Evolutionary conservation across 306 rosid genomes (phyloP).

Genomic region (Acacia acuminata): DNA sequence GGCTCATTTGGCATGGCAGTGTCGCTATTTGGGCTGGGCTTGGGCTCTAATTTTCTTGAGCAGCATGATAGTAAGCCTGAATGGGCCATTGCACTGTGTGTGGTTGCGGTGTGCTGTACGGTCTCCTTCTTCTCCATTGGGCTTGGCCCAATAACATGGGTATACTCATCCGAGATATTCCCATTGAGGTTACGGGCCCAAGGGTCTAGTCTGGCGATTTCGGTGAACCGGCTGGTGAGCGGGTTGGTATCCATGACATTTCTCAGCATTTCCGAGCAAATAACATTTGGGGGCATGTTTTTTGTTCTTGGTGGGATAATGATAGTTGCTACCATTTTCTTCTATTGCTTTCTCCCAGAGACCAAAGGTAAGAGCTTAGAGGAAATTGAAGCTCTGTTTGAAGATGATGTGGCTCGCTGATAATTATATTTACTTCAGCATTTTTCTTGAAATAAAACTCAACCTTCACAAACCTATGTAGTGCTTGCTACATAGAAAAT

Average conservation of each 20-base stretch:
- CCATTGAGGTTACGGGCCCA: conserved; percentile 77
- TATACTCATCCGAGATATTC: conserved; percentile 74
- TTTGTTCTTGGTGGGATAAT: conserved; percentile 56
- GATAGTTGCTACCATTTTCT: conserved; percentile 60
- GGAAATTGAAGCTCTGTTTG: conserved; percentile 64
- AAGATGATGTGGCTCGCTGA: conserved; percentile 35
- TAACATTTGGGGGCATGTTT: conserved; percentile 74
- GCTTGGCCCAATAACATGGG: conserved; percentile 91
- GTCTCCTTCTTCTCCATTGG: conserved; percentile 85
- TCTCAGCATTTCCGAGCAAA: conserved; percentile 54
- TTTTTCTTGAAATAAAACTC: neutral
- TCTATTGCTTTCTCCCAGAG: conserved; percentile 66
- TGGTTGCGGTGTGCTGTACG: conserved; percentile 57
- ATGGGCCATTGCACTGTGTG: conserved; percentile 61
- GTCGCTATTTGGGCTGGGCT: conserved; percentile 56
- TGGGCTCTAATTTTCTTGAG: conserved; percentile 59
- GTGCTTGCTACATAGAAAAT: neutral
- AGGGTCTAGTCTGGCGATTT: conserved; percentile 64
- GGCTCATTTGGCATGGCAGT: conserved; percentile 66
- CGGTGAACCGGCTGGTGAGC: conserved; percentile 77
- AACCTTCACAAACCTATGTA: neutral
- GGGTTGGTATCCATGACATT: conserved; percentile 73
- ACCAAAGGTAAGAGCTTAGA: conserved; percentile 84
- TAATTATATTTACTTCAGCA: neutral
- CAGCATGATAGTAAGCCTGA: conserved; percentile 32